A percentile compares a stretch with the other conserved stretches of the same genome.
Conservation (phyloP, 1,139 yeast species). For the Magnusiomyces paraingens region DNA sequence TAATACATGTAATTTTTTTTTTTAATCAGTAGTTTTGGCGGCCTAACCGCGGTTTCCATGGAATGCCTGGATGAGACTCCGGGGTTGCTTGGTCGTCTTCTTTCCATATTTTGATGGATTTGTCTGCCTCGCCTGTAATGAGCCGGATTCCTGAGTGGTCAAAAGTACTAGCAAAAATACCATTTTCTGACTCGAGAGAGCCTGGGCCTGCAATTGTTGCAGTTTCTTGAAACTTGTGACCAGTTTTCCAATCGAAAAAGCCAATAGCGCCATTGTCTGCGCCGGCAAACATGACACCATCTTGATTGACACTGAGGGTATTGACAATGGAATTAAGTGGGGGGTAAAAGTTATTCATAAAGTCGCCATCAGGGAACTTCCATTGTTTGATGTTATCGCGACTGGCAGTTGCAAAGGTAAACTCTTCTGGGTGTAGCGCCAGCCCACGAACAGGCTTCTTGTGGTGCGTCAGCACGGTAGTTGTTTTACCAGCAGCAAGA, state of each 20-base stretch:
- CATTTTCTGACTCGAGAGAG: slow-evolving; percentile 55
- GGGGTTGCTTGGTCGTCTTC: slow-evolving; percentile 45
- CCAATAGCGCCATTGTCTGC: slow-evolving; percentile 76
- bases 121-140: slow-evolving; percentile 85
- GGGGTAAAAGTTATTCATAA: slow-evolving; percentile 50
- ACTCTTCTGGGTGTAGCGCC: slow-evolving; percentile 61
- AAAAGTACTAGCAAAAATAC: slow-evolving; percentile 66
- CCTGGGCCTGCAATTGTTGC: slow-evolving; percentile 60
- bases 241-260: slow-evolving; percentile 72
- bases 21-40: slow-evolving; percentile 7
- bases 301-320: slow-evolving; percentile 58
- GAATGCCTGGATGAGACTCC: slow-evolving; percentile 43
- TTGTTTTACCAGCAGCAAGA: slow-evolving; percentile 57
- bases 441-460: slow-evolving; percentile 73
- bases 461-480: slow-evolving; percentile 71
- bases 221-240: slow-evolving; percentile 53
- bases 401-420: slow-evolving; percentile 75
- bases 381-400: slow-evolving; percentile 79
- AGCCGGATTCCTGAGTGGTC: slow-evolving; percentile 77
- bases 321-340: slow-evolving; percentile 54
- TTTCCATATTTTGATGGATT: slow-evolving; percentile 79
- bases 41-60: slow-evolving; percentile 38
- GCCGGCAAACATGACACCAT: slow-evolving; percentile 71
- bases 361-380: slow-evolving; percentile 71
- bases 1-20: too few species aligned